A percentile compares a stretch with the other conserved stretches of the same genome.
Evolutionary conservation across 352 stramenopile genomes (phyloP).

Genomic region (Globisporangium okanoganense): DNA sequence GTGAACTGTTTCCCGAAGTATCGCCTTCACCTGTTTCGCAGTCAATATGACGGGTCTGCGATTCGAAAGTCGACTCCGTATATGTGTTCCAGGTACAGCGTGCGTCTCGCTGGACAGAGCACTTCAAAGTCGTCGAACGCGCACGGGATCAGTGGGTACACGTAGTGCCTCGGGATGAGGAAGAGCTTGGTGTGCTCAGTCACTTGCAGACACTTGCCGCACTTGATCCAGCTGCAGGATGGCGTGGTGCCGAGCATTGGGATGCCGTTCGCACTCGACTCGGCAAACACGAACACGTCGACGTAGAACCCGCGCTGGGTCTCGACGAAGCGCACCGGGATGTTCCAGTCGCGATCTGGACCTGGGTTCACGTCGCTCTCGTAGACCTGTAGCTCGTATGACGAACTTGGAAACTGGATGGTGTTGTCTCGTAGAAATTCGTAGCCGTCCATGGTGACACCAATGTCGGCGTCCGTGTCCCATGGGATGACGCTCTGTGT

Average conservation of each 20-base stretch:
- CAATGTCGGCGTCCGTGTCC: slow-evolving; percentile 57
- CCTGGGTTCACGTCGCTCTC: slow-evolving; percentile 32
- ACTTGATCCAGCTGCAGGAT: slow-evolving; percentile 43
- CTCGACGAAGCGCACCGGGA: slow-evolving; percentile 55
- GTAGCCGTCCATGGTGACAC: slow-evolving; percentile 39
- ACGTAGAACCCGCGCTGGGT: slow-evolving; percentile 58
- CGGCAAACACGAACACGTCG: slow-evolving; percentile 58
- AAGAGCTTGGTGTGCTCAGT: slow-evolving; percentile 27
- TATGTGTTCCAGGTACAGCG: slow-evolving; percentile 50
- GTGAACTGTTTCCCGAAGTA: too few species aligned
- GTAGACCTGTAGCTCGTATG: slow-evolving; percentile 47
- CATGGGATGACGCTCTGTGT: slow-evolving; percentile 45
- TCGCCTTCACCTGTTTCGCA: too few species aligned
- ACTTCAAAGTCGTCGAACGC: slow-evolving; percentile 40
- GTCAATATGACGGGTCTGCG: slow-evolving; percentile 1
- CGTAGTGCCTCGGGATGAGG: slow-evolving; percentile 37
- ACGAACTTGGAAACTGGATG: slow-evolving; percentile 20
- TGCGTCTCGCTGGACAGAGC: slow-evolving; percentile 41
- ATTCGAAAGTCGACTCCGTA: slow-evolving; percentile 47
- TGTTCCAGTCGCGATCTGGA: slow-evolving; percentile 43
- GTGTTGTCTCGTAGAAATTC: slow-evolving; percentile 27
- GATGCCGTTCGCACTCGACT: slow-evolving; percentile 24
- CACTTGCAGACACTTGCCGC: slow-evolving; percentile 38
- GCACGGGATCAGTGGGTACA: slow-evolving; percentile 47
- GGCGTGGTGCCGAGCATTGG: slow-evolving; percentile 33